Evolutionary conservation across 1,284 basidiomycete genomes (phyloP), one percentile per base, ranked within the genome.

Genomic region (Fomitopsis pinicola): DNA sequence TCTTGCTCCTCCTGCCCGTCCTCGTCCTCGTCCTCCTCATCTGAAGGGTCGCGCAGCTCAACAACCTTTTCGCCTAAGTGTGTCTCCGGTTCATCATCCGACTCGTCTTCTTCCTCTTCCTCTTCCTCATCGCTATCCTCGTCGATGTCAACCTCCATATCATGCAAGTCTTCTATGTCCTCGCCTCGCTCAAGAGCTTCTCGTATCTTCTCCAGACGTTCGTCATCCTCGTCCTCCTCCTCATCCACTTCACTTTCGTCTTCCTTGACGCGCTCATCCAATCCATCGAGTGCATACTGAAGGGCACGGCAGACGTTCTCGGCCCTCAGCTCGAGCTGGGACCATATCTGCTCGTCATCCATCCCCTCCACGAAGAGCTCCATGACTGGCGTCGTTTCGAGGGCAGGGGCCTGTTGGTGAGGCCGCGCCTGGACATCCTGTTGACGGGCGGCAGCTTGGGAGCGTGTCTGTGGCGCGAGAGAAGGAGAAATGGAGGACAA

Each of bases 281-380:
- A 67, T 7, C 71, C 80, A 67, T 87, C 83, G 30, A 90, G 74
- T 35, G 81, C 80, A 57, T 80, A 78, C 42, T 85, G 81, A 50
- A 93, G 76, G 63, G 88, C 80, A 57, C 84, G 80, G 64, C 89
- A 91, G 28, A 92, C 74, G 58, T 79, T 83, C 65, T 85, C 83
- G 30, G 87, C 77, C 54, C 91, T 80, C 55, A 97, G 78, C 71
- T 97, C 95, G 57, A 97, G 75, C 75, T 97, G 97, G 54, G 89
- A 87, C 97, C 97, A 99, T 30, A 98, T 79, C 74, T 97, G 95
- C 61, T 94, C 92, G 26, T 86, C 82, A 67, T 88, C 88, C 85
- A 97, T 89, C n/a, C 84, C 89, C n/a, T 94, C 86, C 12, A 88
- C 80, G 62, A 88, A 90, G 22, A 98, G 83, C 57, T 84, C 84